phyloP scores from a whole-genome alignment of 257 asterid species.

The Solanum chmielewskii region DNA sequence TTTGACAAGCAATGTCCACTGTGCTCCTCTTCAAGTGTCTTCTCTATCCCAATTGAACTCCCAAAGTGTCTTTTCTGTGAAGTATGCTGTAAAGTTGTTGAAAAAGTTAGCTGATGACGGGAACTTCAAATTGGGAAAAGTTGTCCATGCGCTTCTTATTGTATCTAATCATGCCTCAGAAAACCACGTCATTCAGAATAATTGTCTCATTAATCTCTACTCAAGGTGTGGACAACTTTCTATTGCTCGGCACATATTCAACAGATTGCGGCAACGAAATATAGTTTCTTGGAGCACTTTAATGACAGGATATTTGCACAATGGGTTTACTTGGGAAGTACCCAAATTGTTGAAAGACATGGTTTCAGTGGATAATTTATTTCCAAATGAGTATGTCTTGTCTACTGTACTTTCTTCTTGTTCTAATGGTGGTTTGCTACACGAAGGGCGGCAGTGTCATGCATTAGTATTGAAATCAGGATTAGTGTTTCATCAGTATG shows the following conservation, averaged over 20 bases:
- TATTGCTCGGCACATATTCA: conserved; percentile 54
- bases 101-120: conserved; percentile 38
- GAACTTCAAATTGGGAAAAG: conserved; percentile 45
- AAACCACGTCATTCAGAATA: conserved; percentile 39
- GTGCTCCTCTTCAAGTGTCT: neutral
- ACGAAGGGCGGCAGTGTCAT: conserved; percentile 66
- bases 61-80: neutral
- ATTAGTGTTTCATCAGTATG: conserved; percentile 47
- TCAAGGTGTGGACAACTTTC: conserved; percentile 44
- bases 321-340: conserved; percentile 34
- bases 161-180: conserved; percentile 30
- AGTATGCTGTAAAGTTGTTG: conserved; percentile 23
- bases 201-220: conserved; percentile 49
- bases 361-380: conserved; percentile 28
- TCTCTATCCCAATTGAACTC: neutral
- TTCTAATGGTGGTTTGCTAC: conserved; percentile 38
- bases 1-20: neutral
- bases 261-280: conserved; percentile 54
- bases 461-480: conserved; percentile 68
- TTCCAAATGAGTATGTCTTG: conserved; percentile 50
- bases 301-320: conserved; percentile 61
- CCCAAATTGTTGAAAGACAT: conserved; percentile 34
- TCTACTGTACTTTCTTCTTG: conserved; percentile 67
- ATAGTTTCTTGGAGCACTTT: conserved; percentile 65
- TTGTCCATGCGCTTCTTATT: conserved; percentile 60